Percentiles rank a stretch among this genome's conserved stretches.
Conservation (phyloP, 1,284 basidiomycete species). For the Cutaneotrichosporon sp. region DNA sequence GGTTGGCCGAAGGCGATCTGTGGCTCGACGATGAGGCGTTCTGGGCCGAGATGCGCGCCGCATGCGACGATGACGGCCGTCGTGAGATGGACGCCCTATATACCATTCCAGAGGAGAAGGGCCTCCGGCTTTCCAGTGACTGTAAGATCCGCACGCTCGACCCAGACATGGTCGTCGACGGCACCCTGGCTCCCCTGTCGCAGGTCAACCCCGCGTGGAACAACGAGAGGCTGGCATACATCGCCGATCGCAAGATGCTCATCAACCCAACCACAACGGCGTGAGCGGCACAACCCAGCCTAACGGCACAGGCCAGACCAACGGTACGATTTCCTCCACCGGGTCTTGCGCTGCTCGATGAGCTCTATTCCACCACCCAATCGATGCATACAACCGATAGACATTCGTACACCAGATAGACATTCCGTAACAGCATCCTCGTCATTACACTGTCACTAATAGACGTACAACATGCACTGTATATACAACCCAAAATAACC, state of each 20-base stretch:
- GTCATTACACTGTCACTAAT: neutral
- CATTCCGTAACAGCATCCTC: neutral
- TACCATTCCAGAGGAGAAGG: neutral
- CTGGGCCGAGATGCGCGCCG: slow-evolving; percentile 14
- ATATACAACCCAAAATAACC: neutral
- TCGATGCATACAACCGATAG: neutral
- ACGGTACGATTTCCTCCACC: neutral
- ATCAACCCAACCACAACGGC: neutral
- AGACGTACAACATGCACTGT: slow-evolving; percentile 4
- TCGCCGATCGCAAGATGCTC: slow-evolving; percentile 5
- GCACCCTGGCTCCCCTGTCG: neutral
- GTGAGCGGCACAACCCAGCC: neutral
- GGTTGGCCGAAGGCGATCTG: slow-evolving; percentile 15
- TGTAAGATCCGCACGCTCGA: slow-evolving; percentile 24
- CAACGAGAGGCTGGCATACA: slow-evolving; percentile 16
- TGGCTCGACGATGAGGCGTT: slow-evolving; percentile 23
- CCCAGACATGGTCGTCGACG: slow-evolving; percentile 17
- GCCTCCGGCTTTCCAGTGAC: neutral
- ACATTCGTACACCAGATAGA: too few species aligned
- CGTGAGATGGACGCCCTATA: slow-evolving; percentile 14
- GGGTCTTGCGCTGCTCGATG: neutral
- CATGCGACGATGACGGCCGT: neutral
- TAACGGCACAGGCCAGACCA: neutral
- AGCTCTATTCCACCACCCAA: neutral
- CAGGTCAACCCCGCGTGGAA: slow-evolving; percentile 12